Percentiles rank a stretch among this genome's conserved stretches.
Conservation (phyloP, 129 eudicot genomes). For the Chrysanthemum seticuspe region DNA sequence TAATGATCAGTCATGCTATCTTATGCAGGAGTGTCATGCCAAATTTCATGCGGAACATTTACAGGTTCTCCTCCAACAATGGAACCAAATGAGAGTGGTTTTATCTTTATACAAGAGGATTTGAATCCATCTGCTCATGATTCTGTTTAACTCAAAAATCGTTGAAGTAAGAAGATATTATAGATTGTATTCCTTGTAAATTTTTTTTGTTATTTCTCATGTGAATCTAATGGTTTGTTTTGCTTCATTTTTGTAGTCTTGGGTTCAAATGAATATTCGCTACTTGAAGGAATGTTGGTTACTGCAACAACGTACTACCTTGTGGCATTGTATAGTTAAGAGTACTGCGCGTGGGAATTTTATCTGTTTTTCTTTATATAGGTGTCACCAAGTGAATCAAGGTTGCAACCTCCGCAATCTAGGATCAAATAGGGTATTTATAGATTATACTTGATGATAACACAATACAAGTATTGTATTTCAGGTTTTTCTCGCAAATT, state of each 20-base stretch:
- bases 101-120: slow-evolving; percentile 29
- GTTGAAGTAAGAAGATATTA: slow-evolving; percentile 35
- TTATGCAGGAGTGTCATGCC: slow-evolving; percentile 46
- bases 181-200: neutral
- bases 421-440: slow-evolving; percentile 7
- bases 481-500: slow-evolving; percentile 3
- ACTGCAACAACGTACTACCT: neutral
- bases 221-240: neutral
- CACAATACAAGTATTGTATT: neutral
- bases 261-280: neutral
- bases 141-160: slow-evolving; percentile 27
- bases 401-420: slow-evolving; percentile 30
- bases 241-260: slow-evolving; percentile 1
- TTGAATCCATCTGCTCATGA: slow-evolving; percentile 33
- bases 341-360: slow-evolving; percentile 3
- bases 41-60: slow-evolving; percentile 38
- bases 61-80: slow-evolving; percentile 29
- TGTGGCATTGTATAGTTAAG: slow-evolving; percentile 15
- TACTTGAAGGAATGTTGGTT: slow-evolving; percentile 1
- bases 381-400: neutral
- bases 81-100: slow-evolving; percentile 28
- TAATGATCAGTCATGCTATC: neutral
- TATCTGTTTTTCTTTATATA: neutral
- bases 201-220: neutral
- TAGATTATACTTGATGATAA: slow-evolving; percentile 7